Conservation (phyloP, 1,284 basidiomycete species). For the Rhizoctonia solani region DNA sequence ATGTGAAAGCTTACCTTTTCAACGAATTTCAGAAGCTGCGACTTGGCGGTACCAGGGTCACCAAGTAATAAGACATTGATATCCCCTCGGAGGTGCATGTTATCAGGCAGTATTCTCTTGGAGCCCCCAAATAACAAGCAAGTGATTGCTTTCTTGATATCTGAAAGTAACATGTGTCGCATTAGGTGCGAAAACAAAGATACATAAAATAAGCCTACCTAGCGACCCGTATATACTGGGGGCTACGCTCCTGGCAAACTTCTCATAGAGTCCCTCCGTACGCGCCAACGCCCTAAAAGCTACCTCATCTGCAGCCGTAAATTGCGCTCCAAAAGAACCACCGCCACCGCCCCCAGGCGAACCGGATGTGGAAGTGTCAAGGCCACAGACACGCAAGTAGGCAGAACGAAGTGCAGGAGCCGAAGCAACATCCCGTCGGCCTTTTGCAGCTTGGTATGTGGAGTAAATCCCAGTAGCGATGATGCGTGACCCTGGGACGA, state of each 20-base stretch:
- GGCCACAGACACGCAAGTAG: slow-evolving; percentile 90
- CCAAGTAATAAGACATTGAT: slow-evolving; percentile 97
- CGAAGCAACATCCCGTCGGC: slow-evolving; percentile 54
- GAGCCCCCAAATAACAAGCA: slow-evolving; percentile 96
- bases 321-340: slow-evolving; percentile 79
- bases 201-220: too few species aligned
- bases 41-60: slow-evolving; percentile 98
- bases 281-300: slow-evolving; percentile 90
- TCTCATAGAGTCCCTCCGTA: slow-evolving; percentile 89
- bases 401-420: slow-evolving; percentile 89
- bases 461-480: slow-evolving; percentile 97
- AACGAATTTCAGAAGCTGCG: slow-evolving; percentile 96
- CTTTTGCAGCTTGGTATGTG: slow-evolving; percentile 87
- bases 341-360: slow-evolving; percentile 66
- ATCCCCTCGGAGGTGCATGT: slow-evolving; percentile 95
- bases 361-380: slow-evolving; percentile 65
- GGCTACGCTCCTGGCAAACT: slow-evolving; percentile 91
- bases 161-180: slow-evolving; percentile 50
- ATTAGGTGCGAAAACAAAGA: not conserved
- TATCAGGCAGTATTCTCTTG: slow-evolving; percentile 97
- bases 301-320: slow-evolving; percentile 96
- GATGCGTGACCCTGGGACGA: slow-evolving; percentile 92
- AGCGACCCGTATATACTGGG: slow-evolving; percentile 96
- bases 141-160: slow-evolving; percentile 97
- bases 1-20: slow-evolving; percentile 87